Evolutionary conservation across 1,284 basidiomycete genomes (phyloP).

Genomic region (Tranzscheliella williamsii): DNA sequence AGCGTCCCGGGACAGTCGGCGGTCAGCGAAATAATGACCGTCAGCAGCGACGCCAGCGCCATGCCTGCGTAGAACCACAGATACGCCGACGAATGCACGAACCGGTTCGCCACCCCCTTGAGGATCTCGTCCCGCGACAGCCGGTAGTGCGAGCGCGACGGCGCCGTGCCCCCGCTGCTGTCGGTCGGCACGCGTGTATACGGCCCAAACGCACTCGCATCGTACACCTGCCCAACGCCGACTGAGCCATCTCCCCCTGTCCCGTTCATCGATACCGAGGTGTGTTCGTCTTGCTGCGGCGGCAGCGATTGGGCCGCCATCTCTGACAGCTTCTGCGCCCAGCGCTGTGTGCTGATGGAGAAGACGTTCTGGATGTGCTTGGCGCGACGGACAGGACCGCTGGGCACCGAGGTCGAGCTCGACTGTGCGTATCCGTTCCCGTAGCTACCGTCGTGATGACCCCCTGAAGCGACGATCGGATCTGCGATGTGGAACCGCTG

Average conservation of each 20-base stretch:
- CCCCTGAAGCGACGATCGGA: conserved; percentile 24
- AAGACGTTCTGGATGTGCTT: conserved; percentile 40
- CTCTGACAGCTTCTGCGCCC: conserved; percentile 26
- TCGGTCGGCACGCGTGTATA: conserved; percentile 11
- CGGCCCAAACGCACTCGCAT: conserved; percentile 13
- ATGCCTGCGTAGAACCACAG: conserved; percentile 58
- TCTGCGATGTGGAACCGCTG: conserved; percentile 32
- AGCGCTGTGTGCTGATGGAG: conserved; percentile 30
- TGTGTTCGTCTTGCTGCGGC: neutral
- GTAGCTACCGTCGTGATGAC: too few relatives aligned
- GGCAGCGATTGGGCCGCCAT: conserved; percentile 9
- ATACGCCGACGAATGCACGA: conserved; percentile 58
- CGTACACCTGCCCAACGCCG: conserved; percentile 31
- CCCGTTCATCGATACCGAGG: neutral
- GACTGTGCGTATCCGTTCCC: too few relatives aligned
- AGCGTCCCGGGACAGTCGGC: conserved; percentile 53
- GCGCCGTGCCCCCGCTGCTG: conserved; percentile 2
- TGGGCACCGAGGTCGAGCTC: conserved; percentile 4
- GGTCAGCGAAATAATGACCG: conserved; percentile 50
- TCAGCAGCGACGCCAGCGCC: conserved; percentile 54
- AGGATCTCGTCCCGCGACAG: conserved; percentile 53
- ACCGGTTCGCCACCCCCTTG: conserved; percentile 59
- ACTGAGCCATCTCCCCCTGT: conserved; percentile 9
- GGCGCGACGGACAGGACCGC: conserved; percentile 21
- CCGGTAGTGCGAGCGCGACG: conserved; percentile 38